phyloP scores from a whole-genome alignment of 352 stramenopile species.

The Globisporangium orthogonon region DNA sequence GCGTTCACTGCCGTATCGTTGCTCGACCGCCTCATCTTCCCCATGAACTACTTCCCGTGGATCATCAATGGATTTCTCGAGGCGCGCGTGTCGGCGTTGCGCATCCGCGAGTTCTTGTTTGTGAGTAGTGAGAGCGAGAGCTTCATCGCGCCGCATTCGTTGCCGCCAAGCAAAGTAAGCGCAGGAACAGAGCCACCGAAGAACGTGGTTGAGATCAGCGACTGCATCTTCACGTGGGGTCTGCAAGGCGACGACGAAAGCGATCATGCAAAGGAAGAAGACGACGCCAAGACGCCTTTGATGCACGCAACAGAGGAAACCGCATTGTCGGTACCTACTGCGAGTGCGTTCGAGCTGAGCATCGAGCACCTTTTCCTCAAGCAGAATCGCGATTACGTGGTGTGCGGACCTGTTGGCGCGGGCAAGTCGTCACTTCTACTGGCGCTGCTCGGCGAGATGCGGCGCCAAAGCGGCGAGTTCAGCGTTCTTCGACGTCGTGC shows the following conservation, averaged over 20 bases:
- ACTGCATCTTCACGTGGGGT: slow-evolving; percentile 29
- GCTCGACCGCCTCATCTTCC: slow-evolving; percentile 85
- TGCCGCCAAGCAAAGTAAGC: slow-evolving; percentile 9
- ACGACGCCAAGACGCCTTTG: slow-evolving; percentile 7
- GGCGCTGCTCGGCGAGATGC: slow-evolving; percentile 95
- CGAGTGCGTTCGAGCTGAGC: slow-evolving; percentile 30
- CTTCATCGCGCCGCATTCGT: slow-evolving; percentile 1
- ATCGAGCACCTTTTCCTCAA: slow-evolving; percentile 38
- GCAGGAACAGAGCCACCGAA: neutral
- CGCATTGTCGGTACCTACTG: neutral
- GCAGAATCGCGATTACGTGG: slow-evolving; percentile 37
- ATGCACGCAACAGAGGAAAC: slow-evolving; percentile 1
- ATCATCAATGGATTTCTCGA: slow-evolving; percentile 89
- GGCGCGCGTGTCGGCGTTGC: slow-evolving; percentile 70
- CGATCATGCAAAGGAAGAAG: neutral
- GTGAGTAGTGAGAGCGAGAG: slow-evolving; percentile 8
- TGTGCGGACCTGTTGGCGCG: slow-evolving; percentile 88
- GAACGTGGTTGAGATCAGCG: slow-evolving; percentile 16
- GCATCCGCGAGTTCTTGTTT: slow-evolving; percentile 76
- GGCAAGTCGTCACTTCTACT: slow-evolving; percentile 96
- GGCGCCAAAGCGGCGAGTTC: slow-evolving; percentile 25
- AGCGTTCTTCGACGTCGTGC: slow-evolving; percentile 13
- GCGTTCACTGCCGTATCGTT: slow-evolving; percentile 84
- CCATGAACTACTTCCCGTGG: slow-evolving; percentile 91
- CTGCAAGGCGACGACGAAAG: neutral